Base-by-base conservation (phyloP, 495 filamentous ascomycete species). In the Trichoderma reesei region DNA sequence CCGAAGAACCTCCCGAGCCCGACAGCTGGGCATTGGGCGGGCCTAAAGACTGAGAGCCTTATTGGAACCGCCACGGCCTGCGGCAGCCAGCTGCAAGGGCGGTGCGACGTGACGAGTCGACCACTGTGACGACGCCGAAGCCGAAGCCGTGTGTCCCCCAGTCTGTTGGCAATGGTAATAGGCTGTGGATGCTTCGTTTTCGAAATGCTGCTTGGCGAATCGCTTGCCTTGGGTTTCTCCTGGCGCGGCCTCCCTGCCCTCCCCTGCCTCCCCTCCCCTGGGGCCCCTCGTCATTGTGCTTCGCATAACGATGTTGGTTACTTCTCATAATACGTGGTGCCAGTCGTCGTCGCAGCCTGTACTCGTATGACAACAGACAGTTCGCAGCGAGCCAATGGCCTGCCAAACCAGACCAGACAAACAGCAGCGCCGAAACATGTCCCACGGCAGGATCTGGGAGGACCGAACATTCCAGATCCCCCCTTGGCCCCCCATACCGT, bases 351-450 rank as follows among this genome's bases (percentile, higher is more conserved):
- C 11, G 42, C n/a, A 5, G 26, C 26, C 26, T 26, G 26, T 26
- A 26, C 26, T 26, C 16, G 51, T 34, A n/a, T 56, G 51, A 56
- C 51, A 56, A 8, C 51, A 56, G 16, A 56, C 51, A 31, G 51
- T 56, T 56, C 51, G 51, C 51, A 56, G 51, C 51, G 51, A 44
- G 51, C 51, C 51, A 56, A 56, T 56, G 33, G 26, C 2, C 26
- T 31, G 14, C 18, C 51, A 33, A 34, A 56, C 26, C 51, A 56
- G 26, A 31, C 1, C 26, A 31, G 51, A 56, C 16, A 54, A 10
- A 33, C 20, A 46, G 14, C 51, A 33, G 26, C 51, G 26, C 11
- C 51, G 31, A 34, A 56, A 56, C 51, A 14, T 33, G 46, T 16
- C 42, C 42, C n/a, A 16, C 42, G 42, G 5, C 42, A 18, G 42